These are phyloP conservation scores for Aegilops speltoides DNA, from an alignment of 176 grass and related monocot species.

Conservation along the genomic window DNA sequence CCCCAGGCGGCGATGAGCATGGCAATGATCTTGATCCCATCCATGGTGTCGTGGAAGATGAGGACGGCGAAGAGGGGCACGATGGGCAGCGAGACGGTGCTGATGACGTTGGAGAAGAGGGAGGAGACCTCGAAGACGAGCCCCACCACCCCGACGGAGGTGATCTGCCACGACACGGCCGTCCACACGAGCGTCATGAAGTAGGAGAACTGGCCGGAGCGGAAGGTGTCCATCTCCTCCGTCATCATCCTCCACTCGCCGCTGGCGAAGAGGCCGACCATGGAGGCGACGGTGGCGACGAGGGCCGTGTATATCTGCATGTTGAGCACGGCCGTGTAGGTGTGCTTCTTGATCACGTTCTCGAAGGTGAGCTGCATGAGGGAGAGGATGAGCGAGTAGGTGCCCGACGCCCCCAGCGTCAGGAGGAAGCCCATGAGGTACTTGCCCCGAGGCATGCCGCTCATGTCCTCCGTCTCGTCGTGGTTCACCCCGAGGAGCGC, in stretches of 20 bases:
- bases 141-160: slow-evolving; percentile 66
- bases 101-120: slow-evolving; percentile 77
- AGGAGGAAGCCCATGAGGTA: slow-evolving; percentile 60
- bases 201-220: slow-evolving; percentile 69
- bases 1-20: slow-evolving; percentile 82
- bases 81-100: slow-evolving; percentile 56
- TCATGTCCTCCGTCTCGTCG: slow-evolving; percentile 21
- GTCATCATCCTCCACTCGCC: slow-evolving; percentile 69
- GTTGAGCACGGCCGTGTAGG: slow-evolving; percentile 50
- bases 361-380: slow-evolving; percentile 79
- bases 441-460: slow-evolving; percentile 22
- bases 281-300: slow-evolving; percentile 43
- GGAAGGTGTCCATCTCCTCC: slow-evolving; percentile 61
- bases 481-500: slow-evolving; percentile 54
- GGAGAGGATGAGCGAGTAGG: slow-evolving; percentile 76
- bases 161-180: slow-evolving; percentile 65
- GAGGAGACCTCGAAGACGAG: slow-evolving; percentile 75
- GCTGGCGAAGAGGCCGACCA: slow-evolving; percentile 57
- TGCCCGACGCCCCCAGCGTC: slow-evolving; percentile 66
- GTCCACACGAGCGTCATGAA: slow-evolving; percentile 74
- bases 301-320: slow-evolving; percentile 71
- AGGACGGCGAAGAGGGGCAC: slow-evolving; percentile 68
- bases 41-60: slow-evolving; percentile 69
- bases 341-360: slow-evolving; percentile 60
- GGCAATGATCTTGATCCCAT: slow-evolving; percentile 62